Conservation (phyloP, 306 rosid species). For the Nissolia schottii region DNA sequence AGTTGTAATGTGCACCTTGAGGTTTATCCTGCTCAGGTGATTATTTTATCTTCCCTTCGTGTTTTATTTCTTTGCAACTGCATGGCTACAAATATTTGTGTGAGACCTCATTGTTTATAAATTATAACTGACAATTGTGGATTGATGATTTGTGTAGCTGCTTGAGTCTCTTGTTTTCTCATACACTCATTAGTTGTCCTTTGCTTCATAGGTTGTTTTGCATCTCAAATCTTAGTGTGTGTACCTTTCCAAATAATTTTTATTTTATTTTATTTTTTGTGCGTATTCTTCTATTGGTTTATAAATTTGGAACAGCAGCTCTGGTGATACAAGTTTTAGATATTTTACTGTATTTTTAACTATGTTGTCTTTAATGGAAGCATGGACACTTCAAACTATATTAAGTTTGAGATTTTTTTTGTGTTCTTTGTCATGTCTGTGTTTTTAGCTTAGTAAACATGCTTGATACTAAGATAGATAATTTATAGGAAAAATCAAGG, state of each 20-base stretch:
- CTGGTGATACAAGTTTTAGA: neutral
- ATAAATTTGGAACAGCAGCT: neutral
- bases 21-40: neutral
- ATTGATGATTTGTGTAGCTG: neutral
- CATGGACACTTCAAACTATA: neutral
- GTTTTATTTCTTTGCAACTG: neutral
- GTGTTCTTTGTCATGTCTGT: neutral
- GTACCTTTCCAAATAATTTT: neutral
- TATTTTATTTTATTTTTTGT: neutral
- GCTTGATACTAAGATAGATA: conserved; percentile 2
- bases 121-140: neutral
- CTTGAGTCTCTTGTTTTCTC: neutral
- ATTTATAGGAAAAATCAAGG: conserved; percentile 10
- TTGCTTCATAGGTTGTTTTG: neutral
- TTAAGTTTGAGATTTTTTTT: neutral
- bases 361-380: neutral
- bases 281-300: neutral
- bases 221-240: neutral
- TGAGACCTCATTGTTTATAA: neutral
- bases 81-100: neutral
- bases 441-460: neutral
- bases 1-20: neutral
- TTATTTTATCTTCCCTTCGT: neutral
- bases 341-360: neutral
- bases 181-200: neutral